A percentile compares a stretch with the other conserved stretches of the same genome.
phyloP scores from a whole-genome alignment of 495 filamentous ascomycete genomes.

The Penicillium roqueforti region DNA sequence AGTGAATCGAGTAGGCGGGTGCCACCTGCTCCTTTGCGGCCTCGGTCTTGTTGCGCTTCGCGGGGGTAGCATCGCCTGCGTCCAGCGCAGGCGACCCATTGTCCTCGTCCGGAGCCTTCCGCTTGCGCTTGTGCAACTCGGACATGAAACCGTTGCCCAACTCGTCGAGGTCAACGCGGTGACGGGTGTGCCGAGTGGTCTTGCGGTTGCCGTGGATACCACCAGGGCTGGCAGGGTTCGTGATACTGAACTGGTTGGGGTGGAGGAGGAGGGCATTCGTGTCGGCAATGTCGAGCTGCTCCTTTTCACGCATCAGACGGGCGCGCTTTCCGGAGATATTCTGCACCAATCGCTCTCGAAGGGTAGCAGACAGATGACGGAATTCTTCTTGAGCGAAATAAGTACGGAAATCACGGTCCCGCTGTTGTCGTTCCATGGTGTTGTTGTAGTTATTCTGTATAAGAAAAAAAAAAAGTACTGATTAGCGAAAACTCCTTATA shows the following conservation, averaged over 20 bases:
- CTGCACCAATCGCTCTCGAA: constrained; percentile 81
- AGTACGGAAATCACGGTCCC: constrained; percentile 48
- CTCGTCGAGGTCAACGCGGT: constrained; percentile 77
- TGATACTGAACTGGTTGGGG: constrained; percentile 86
- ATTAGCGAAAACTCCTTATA: not conserved
- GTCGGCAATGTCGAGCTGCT: constrained; percentile 81
- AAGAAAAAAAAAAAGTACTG: constrained; percentile 1
- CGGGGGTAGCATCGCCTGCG: constrained; percentile 44
- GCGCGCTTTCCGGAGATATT: constrained; percentile 69
- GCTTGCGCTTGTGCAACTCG: constrained; percentile 71
- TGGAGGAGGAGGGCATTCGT: constrained; percentile 83
- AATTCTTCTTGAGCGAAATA: constrained; percentile 81
- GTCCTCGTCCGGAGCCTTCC: constrained; percentile 66
- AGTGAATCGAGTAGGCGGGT: constrained; percentile 72
- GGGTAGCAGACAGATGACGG: constrained; percentile 65
- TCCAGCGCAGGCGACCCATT: constrained; percentile 65
- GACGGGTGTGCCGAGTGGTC: constrained; percentile 79
- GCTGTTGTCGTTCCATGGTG: constrained; percentile 37
- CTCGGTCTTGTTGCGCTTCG: constrained; percentile 41
- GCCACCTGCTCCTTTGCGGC: constrained; percentile 39
- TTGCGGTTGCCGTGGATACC: constrained; percentile 76
- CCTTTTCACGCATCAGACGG: constrained; percentile 81
- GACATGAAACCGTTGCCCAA: constrained; percentile 57
- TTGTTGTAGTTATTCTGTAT: constrained; percentile 40
- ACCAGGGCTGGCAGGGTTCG: constrained; percentile 73